Percentiles rank a stretch among this genome's conserved stretches.
Conservation (phyloP, 2,329 filamentous ascomycete genomes). For the Geosmithia putterillii region DNA sequence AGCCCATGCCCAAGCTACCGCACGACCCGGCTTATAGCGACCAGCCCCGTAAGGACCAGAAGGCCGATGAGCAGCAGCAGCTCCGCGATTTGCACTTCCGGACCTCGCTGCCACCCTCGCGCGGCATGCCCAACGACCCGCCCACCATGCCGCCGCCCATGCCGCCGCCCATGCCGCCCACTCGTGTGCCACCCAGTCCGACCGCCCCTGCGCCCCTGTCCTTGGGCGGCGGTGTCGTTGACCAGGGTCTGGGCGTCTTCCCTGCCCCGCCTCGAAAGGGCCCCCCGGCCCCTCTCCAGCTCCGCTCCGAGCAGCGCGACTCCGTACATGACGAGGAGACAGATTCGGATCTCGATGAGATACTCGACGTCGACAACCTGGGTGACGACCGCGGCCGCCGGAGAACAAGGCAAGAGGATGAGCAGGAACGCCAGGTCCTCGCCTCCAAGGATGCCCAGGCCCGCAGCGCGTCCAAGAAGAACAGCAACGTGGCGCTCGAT, state of each 20-base stretch:
- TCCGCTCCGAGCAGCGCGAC: constrained; percentile 22
- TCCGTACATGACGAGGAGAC: constrained; percentile 39
- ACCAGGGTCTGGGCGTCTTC: constrained; percentile 36
- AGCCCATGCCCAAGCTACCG: constrained; percentile 43
- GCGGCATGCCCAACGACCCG: constrained; percentile 38
- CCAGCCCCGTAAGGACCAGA: constrained; percentile 28
- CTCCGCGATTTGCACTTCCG: constrained; percentile 25
- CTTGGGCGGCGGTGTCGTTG: constrained; percentile 4
- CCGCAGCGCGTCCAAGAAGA: constrained; percentile 64
- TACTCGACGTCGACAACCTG: constrained; percentile 56
- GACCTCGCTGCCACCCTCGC: constrained; percentile 40
- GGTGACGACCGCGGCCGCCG: constrained; percentile 58
- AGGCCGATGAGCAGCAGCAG: constrained; percentile 19
- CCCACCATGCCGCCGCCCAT: constrained; percentile 40
- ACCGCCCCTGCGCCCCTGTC: constrained; percentile 13
- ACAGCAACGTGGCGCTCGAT: constrained; percentile 25
- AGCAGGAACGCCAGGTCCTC: constrained; percentile 61
- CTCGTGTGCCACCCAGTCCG: constrained; percentile 21
- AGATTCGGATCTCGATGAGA: constrained; percentile 75
- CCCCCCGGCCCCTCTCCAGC: constrained; percentile 72
- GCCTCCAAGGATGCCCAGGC: constrained; percentile 55
- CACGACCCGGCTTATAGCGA: constrained; percentile 45
- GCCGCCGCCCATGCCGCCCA: constrained; percentile 39
- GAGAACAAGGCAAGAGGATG: constrained; percentile 80
- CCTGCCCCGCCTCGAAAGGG: constrained; percentile 60